Percentiles rank a stretch among this genome's conserved stretches.
Conservation (phyloP, 2,329 filamentous ascomycete genomes). For the Chrysoporthe puriensis region DNA sequence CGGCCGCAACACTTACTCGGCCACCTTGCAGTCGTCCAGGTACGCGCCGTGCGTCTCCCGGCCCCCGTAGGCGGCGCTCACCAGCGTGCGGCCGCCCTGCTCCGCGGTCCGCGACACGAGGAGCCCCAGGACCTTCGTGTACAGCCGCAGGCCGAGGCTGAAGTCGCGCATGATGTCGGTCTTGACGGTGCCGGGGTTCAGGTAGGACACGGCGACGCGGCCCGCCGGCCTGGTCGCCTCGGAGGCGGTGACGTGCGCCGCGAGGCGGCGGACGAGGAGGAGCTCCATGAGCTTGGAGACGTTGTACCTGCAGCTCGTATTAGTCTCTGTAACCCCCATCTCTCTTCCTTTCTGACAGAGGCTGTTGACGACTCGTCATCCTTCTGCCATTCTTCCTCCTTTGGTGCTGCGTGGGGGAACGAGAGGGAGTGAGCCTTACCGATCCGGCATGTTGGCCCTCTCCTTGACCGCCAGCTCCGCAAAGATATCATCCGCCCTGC, state of each 20-base stretch:
- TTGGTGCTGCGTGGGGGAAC: too few relatives aligned
- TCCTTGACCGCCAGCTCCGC: slow-evolving; percentile 18
- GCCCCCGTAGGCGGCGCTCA: slow-evolving; percentile 37
- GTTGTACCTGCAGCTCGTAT: slow-evolving; percentile 33
- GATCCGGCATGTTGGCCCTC: slow-evolving; percentile 6
- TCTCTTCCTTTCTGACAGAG: too few relatives aligned
- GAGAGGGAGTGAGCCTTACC: too few relatives aligned
- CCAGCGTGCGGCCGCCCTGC: slow-evolving; percentile 44
- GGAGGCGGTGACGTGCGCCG: slow-evolving; percentile 16
- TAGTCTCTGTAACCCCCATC: too few relatives aligned
- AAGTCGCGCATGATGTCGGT: slow-evolving; percentile 29
- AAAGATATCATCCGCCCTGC: slow-evolving; percentile 29
- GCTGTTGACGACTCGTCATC: too few relatives aligned
- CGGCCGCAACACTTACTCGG: too few relatives aligned
- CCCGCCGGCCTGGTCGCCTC: slow-evolving; percentile 28
- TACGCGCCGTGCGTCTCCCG: not conserved
- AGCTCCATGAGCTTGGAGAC: slow-evolving; percentile 42
- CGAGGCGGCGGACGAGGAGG: slow-evolving; percentile 37
- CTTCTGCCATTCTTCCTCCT: too few relatives aligned
- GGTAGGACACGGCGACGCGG: slow-evolving; percentile 38
- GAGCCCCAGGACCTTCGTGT: slow-evolving; percentile 19
- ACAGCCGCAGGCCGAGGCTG: not conserved
- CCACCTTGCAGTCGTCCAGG: too few relatives aligned
- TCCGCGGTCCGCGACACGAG: slow-evolving; percentile 49
- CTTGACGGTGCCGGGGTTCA: slow-evolving; percentile 38